Percentiles rank a stretch among this genome's conserved stretches.
phyloP scores from a whole-genome alignment of 306 rosid genomes.

The Gillenia trifoliata region DNA sequence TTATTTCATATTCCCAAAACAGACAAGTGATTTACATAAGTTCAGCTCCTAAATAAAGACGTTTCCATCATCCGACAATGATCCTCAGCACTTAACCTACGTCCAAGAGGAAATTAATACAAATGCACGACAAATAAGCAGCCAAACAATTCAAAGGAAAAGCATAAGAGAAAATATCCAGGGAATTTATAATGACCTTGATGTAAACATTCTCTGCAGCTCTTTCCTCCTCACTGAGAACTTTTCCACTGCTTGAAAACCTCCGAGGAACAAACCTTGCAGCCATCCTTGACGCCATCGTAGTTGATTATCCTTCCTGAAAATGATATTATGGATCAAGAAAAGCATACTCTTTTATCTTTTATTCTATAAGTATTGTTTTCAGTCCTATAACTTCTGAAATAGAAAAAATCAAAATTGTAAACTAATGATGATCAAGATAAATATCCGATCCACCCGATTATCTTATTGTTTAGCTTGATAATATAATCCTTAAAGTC shows the following conservation, averaged over 20 bases:
- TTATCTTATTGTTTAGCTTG: not conserved
- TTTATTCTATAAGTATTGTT: not conserved
- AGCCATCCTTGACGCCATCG: slow-evolving; percentile 65
- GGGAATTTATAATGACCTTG: slow-evolving; percentile 43
- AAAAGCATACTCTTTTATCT: not conserved
- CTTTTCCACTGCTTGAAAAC: slow-evolving; percentile 63
- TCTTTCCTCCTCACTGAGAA: slow-evolving; percentile 80
- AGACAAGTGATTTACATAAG: not conserved
- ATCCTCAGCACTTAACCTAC: not conserved
- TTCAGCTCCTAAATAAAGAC: not conserved
- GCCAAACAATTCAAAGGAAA: not conserved
- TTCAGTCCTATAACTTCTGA: not conserved
- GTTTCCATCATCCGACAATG: not conserved
- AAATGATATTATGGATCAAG: not conserved
- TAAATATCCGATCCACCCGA: not conserved
- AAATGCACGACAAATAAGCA: not conserved
- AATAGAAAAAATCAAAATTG: not conserved
- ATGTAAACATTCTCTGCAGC: slow-evolving; percentile 76
- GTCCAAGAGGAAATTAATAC: not conserved
- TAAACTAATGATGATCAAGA: not conserved
- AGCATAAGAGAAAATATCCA: not conserved
- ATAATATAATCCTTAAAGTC: not conserved
- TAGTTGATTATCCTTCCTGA: slow-evolving; percentile 18
- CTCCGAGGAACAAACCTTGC: slow-evolving; percentile 61
- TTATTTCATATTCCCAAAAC: not conserved